Conservation (phyloP, 2,329 filamentous ascomycete genomes). For the Neofusicoccum umdonicola region DNA sequence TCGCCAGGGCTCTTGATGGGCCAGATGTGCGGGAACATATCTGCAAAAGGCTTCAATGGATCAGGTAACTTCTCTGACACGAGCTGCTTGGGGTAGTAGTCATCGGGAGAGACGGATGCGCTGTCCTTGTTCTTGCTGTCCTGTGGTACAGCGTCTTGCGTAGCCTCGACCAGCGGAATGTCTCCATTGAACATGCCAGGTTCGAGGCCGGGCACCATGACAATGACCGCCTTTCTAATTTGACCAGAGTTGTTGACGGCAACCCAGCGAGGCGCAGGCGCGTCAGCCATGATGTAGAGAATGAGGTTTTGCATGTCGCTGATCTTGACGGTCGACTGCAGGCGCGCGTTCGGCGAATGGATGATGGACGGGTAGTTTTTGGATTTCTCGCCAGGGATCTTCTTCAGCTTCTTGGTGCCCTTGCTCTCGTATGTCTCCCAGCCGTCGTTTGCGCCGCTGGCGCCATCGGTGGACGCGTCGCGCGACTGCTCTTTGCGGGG, state of each 20-base stretch:
- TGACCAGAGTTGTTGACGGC: constrained; percentile 56
- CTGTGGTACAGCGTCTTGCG: constrained; percentile 20
- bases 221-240: constrained; percentile 72
- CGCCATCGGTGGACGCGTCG: constrained; percentile 1
- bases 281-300: constrained; percentile 61
- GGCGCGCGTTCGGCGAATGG: constrained; percentile 52
- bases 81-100: constrained; percentile 50
- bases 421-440: constrained; percentile 27
- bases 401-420: constrained; percentile 23
- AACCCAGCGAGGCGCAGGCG: constrained; percentile 61
- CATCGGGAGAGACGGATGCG: constrained; percentile 44
- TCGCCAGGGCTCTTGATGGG: constrained; percentile 86
- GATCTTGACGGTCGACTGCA: constrained; percentile 57
- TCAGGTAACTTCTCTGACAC: constrained; percentile 40
- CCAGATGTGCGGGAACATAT: constrained; percentile 87
- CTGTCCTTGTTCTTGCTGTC: constrained; percentile 26
- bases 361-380: constrained; percentile 54
- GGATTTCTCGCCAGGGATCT: constrained; percentile 38
- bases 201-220: constrained; percentile 92
- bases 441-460: constrained; percentile 18
- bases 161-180: constrained; percentile 32
- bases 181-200: constrained; percentile 78
- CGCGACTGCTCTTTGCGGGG: not conserved
- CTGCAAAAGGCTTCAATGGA: constrained; percentile 61
- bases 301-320: constrained; percentile 58